Evolutionary conservation across 2,329 filamentous ascomycete species (phyloP).

Genomic region (Fusarium virguliforme): DNA sequence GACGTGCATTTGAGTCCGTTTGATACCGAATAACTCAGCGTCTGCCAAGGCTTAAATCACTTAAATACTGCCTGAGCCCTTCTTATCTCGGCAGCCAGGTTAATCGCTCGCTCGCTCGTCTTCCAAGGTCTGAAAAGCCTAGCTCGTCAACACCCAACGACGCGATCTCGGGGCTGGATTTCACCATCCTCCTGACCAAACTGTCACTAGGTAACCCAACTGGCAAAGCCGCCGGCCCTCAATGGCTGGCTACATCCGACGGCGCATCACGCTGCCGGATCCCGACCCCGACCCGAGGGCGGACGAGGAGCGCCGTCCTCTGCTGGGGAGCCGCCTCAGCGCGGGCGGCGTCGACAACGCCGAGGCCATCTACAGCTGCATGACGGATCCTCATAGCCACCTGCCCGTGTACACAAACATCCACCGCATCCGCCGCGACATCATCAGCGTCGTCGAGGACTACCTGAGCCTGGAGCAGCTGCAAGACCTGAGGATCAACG

Average conservation of each 20-base stretch:
- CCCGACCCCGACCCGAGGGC: conserved; percentile 38
- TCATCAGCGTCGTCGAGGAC: conserved; percentile 75
- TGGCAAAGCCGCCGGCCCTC: conserved; percentile 18
- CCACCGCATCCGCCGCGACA: conserved; percentile 78
- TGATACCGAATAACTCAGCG: background rate
- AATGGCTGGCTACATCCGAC: conserved; percentile 48
- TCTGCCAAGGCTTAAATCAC: conserved; percentile 6
- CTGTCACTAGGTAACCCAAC: no score
- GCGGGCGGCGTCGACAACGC: conserved; percentile 51
- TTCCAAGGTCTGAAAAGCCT: conserved; percentile 27
- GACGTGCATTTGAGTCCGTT: background rate
- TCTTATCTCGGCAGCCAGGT: background rate
- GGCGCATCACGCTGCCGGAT: conserved; percentile 55
- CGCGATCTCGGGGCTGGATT: conserved; percentile 23
- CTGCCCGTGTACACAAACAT: conserved; percentile 85
- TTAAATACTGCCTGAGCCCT: conserved; percentile 6
- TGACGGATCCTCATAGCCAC: conserved; percentile 71
- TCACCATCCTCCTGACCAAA: conserved; percentile 6
- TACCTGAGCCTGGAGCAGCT: conserved; percentile 81
- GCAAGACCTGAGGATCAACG: conserved; percentile 85
- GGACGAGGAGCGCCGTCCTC: conserved; percentile 57
- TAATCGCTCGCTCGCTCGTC: conserved; percentile 2
- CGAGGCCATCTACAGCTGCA: conserved; percentile 67
- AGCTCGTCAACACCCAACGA: conserved; percentile 30
- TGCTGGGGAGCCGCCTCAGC: conserved; percentile 54